Conservation (phyloP, 441 rosid genomes). For the Viola pubescens region DNA sequence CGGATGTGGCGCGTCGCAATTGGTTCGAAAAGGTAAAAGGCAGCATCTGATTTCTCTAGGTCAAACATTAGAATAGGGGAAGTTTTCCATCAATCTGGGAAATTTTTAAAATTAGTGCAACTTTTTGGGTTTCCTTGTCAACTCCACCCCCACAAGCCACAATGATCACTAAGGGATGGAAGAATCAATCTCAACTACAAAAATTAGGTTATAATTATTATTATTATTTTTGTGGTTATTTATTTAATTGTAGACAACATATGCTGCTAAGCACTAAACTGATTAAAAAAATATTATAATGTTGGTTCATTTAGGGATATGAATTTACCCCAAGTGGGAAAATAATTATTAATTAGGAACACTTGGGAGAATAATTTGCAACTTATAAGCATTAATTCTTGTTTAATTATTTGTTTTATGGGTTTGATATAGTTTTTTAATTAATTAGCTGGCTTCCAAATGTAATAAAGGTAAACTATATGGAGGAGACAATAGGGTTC, state of each 20-base stretch:
- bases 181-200: conserved; percentile 23
- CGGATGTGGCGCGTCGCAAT: conserved; percentile 15
- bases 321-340: too few species aligned
- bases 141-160: conserved; percentile 25
- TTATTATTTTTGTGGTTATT: conserved; percentile 12
- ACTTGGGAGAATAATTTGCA: too few species aligned
- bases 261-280: conserved; percentile 34
- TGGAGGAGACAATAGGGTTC: conserved; percentile 10
- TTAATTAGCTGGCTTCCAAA: conserved; percentile 20
- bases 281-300: conserved; percentile 2
- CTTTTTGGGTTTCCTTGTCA: conserved; percentile 34
- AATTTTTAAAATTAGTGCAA: conserved; percentile 1
- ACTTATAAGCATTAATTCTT: too few species aligned
- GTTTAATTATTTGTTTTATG: neutral
- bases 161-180: conserved; percentile 11
- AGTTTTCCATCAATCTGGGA: conserved; percentile 20
- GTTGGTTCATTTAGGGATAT: neutral
- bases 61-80: conserved; percentile 13
- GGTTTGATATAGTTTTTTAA: neutral
- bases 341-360: too few species aligned
- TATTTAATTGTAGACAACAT: conserved; percentile 17
- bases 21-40: conserved; percentile 19
- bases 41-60: conserved; percentile 27
- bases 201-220: conserved; percentile 1
- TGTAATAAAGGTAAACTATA: conserved; percentile 1